Conservation (phyloP, 2,329 filamentous ascomycete species). For the Trichoderma oligosporum region DNA sequence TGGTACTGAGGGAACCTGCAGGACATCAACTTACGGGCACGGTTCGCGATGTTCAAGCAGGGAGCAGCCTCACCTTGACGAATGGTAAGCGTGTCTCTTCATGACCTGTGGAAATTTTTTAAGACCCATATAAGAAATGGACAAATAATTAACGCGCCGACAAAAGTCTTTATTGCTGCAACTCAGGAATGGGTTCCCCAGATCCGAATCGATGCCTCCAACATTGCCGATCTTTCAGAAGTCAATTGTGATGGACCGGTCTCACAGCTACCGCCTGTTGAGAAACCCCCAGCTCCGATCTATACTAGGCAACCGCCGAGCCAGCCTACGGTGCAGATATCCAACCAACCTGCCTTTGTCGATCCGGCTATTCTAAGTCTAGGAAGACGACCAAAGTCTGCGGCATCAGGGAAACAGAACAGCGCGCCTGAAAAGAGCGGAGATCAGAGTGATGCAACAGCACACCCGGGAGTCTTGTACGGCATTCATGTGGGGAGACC, state of each 20-base stretch:
- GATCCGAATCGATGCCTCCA: conserved; percentile 45
- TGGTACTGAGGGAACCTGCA: conserved; percentile 64
- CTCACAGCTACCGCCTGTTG: conserved; percentile 19
- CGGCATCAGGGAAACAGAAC: conserved; percentile 19
- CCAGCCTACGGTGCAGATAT: neutral
- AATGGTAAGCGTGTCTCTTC: conserved; percentile 53
- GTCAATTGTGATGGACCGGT: conserved; percentile 32
- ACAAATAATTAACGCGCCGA: neutral
- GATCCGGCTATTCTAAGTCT: conserved; percentile 81
- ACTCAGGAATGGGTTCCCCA: conserved; percentile 41
- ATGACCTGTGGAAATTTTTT: neutral
- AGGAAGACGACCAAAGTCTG: conserved; percentile 40
- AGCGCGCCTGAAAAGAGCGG: conserved; percentile 16
- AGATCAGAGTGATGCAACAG: neutral
- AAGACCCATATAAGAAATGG: neutral
- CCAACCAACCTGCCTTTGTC: conserved; percentile 51
- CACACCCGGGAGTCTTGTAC: conserved; percentile 10
- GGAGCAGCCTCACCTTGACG: conserved; percentile 64
- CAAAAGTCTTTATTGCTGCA: conserved; percentile 39
- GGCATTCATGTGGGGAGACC: conserved; percentile 12
- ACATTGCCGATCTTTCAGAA: conserved; percentile 46
- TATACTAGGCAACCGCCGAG: conserved; percentile 19
- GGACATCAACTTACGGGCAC: conserved; percentile 64
- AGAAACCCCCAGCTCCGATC: conserved; percentile 26
- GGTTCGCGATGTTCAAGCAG: conserved; percentile 64